phyloP scores from a whole-genome alignment of 371 early-diverging fungal genomes.

The Mortierella sp. region DNA sequence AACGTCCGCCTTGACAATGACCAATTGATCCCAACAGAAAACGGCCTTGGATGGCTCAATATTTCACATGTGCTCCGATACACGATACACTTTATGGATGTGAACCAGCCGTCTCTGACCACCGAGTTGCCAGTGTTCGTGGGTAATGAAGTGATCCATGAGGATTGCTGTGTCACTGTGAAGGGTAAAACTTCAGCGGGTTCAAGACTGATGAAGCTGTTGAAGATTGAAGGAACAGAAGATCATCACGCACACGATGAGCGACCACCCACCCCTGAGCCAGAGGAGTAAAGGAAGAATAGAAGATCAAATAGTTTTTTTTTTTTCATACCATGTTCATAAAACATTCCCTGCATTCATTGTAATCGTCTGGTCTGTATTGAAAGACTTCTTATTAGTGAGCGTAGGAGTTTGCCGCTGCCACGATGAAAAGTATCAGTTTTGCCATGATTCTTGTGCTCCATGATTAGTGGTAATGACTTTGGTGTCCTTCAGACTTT shows the following conservation, averaged over 20 bases:
- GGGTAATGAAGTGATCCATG: slow-evolving; percentile 32
- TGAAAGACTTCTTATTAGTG: neutral
- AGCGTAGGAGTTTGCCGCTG: neutral
- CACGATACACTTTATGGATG: slow-evolving; percentile 44
- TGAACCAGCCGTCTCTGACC: slow-evolving; percentile 20
- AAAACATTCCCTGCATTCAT: too few species aligned
- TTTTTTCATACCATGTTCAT: neutral
- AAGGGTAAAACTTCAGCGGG: slow-evolving; percentile 7
- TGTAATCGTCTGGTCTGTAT: too few species aligned
- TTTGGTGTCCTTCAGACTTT: neutral
- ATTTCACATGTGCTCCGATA: slow-evolving; percentile 44
- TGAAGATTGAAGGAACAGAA: slow-evolving; percentile 36
- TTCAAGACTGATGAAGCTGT: slow-evolving; percentile 13
- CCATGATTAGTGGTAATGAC: neutral
- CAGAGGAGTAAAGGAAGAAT: slow-evolving; percentile 14
- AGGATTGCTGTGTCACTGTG: slow-evolving; percentile 4
- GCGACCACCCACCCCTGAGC: slow-evolving; percentile 34
- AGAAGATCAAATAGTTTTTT: neutral
- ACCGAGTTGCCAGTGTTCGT: slow-evolving; percentile 46
- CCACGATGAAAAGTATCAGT: neutral
- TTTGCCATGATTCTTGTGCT: neutral
- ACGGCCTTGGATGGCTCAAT: slow-evolving; percentile 41
- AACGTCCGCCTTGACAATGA: slow-evolving; percentile 43
- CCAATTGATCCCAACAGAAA: slow-evolving; percentile 46
- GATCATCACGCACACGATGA: slow-evolving; percentile 27